Percentiles rank a stretch among this genome's conserved stretches.
Conservation (phyloP, 768 basidiomycete genomes). For the Suillus bovinus region DNA sequence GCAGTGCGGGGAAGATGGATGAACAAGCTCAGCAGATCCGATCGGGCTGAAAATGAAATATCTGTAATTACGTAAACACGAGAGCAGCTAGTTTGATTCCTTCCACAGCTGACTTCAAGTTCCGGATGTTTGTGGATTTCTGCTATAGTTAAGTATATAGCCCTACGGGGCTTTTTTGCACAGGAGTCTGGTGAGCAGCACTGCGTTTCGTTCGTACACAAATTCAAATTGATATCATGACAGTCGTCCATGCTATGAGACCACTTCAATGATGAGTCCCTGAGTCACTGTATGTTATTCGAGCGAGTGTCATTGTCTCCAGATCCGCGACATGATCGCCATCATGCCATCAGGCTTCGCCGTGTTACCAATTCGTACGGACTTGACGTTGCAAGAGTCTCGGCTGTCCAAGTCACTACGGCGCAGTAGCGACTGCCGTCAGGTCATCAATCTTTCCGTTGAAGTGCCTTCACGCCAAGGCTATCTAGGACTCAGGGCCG, state of each 20-base stretch:
- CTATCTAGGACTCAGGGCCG: not conserved
- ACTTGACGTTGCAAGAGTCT: not conserved
- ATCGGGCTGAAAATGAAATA: slow-evolving; percentile 6
- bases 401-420: not conserved
- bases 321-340: not conserved
- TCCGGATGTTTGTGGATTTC: not conserved
- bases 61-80: not conserved
- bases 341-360: too few relatives aligned
- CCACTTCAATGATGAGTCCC: too few relatives aligned
- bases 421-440: not conserved
- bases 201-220: not conserved
- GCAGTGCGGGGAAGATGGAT: slow-evolving; percentile 3
- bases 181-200: not conserved
- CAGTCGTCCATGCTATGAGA: too few relatives aligned
- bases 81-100: too few relatives aligned
- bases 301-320: too few relatives aligned
- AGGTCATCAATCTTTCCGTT: too few relatives aligned
- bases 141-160: not conserved
- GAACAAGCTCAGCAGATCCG: slow-evolving; percentile 5
- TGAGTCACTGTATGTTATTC: too few relatives aligned
- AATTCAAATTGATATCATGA: not conserved
- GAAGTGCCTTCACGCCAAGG: too few relatives aligned
- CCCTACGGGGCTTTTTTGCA: not conserved
- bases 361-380: not conserved
- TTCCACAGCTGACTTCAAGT: not conserved